Evolutionary conservation across 179 eudicot species (phyloP).

Genomic region (Heliamphora pulchella): DNA sequence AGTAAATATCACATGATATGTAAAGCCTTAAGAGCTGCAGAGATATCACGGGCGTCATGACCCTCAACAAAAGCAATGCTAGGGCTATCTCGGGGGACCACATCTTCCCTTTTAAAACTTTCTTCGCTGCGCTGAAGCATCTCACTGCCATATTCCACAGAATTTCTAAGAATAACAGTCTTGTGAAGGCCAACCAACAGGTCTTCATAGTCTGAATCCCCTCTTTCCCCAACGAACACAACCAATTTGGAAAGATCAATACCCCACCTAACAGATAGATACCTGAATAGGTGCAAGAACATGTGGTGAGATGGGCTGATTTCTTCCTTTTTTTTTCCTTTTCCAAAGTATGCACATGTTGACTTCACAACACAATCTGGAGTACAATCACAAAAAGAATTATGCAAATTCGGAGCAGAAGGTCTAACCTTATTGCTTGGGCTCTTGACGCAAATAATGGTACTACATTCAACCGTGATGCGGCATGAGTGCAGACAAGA

Average conservation of each 20-base stretch:
- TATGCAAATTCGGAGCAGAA: slow-evolving; percentile 4
- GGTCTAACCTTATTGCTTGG: slow-evolving; percentile 42
- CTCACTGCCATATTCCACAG: slow-evolving; percentile 36
- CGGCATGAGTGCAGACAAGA: slow-evolving; percentile 37
- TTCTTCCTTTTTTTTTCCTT: too few species aligned
- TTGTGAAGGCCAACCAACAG: slow-evolving; percentile 52
- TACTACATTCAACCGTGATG: slow-evolving; percentile 36
- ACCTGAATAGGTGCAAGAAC: slow-evolving; percentile 31
- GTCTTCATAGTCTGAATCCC: slow-evolving; percentile 54
- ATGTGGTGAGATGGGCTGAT: not conserved
- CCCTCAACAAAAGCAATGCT: slow-evolving; percentile 28
- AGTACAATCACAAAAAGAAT: not conserved
- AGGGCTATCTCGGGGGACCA: slow-evolving; percentile 34
- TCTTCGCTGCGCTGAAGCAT: slow-evolving; percentile 29
- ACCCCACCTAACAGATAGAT: slow-evolving; percentile 53
- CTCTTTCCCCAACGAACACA: slow-evolving; percentile 46
- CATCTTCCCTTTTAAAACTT: slow-evolving; percentile 32
- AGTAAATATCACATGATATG: slow-evolving; percentile 21
- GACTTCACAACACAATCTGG: slow-evolving; percentile 2
- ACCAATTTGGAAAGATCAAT: slow-evolving; percentile 41
- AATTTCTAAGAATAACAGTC: slow-evolving; percentile 38
- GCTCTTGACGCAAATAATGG: slow-evolving; percentile 50
- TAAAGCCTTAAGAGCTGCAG: slow-evolving; percentile 33
- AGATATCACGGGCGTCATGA: slow-evolving; percentile 32
- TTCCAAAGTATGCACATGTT: not conserved